Conservation (phyloP, 495 filamentous ascomycete species). For the Penicillium arizonense region DNA sequence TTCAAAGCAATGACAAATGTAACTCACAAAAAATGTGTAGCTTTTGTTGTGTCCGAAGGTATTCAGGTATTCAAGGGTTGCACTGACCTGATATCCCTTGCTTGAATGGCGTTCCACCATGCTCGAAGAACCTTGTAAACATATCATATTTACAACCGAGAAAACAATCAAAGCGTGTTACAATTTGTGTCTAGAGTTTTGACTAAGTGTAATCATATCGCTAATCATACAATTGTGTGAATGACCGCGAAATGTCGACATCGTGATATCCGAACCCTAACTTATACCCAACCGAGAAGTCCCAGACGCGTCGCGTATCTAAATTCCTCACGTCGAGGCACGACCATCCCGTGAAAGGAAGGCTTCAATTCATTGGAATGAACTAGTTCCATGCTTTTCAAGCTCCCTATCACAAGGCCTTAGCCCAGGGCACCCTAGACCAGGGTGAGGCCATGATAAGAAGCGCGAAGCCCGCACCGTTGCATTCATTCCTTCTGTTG, state of each 20-base stretch:
- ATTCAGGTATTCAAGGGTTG: no score
- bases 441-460: background rate
- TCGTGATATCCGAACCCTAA: no score
- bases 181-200: no score
- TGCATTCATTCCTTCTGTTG: background rate
- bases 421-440: background rate
- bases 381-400: background rate
- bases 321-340: background rate
- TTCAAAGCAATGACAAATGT: no score
- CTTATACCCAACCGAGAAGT: background rate
- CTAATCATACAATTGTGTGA: no score
- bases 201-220: no score
- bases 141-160: no score
- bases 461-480: background rate
- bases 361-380: background rate
- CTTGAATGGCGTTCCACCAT: background rate
- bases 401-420: background rate
- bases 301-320: background rate
- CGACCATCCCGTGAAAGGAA: background rate
- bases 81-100: background rate
- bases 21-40: no score
- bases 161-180: no score
- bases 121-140: background rate
- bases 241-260: no score
- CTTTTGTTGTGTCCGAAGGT: no score